Evolutionary conservation across 2,329 filamentous ascomycete genomes (phyloP), one percentile per base, ranked within the genome.

Genomic region (Herpotrichia juniperi): DNA sequence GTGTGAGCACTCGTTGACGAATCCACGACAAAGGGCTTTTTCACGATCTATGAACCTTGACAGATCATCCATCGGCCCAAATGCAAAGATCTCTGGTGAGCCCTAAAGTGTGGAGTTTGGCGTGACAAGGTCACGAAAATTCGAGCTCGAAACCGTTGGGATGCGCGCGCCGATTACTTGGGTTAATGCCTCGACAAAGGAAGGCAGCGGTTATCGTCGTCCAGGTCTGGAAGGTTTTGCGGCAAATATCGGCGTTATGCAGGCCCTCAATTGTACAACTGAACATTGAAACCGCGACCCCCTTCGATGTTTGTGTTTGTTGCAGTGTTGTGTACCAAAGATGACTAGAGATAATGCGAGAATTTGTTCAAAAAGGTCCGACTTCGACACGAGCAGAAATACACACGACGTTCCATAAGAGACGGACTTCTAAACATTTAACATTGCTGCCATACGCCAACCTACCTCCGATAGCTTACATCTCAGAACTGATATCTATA

Each of bases 1-100:
- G 66, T 69, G 64, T 66, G 64, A 57, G 54, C 19, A 24, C 47
- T 30, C 19, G n/a, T 43, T n/a, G 39, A 49, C 46, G 39, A 53
- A 53, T 53, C 40, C 21, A 34, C 14, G 30, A 25, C 17, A n/a
- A n/a, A n/a, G n/a, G 17, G 14, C 4, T 14, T 31, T 40, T 7
- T 26, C 35, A n/a, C 7, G 25, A 42, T 47, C 32, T 32, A 19
- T 16, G 43, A 28, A 32, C 47, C 51, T 51, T 44, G 42, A 40
- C 43, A 22, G 37, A 50, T 54, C 53, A 52, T 46, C 51, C 51
- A 51, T 54, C 54, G 47, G 34, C 46, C 46, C 34, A 35, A 30
- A 16, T 17, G 19, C 10, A 28, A 21, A 24, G 19, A 34, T 17
- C 16, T 21, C 22, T 48, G 11, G 17, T 22, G 17, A 19, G 30